Conservation (phyloP, 225 moss, liverwort and hornwort species). For the Anthoceros angustus region DNA sequence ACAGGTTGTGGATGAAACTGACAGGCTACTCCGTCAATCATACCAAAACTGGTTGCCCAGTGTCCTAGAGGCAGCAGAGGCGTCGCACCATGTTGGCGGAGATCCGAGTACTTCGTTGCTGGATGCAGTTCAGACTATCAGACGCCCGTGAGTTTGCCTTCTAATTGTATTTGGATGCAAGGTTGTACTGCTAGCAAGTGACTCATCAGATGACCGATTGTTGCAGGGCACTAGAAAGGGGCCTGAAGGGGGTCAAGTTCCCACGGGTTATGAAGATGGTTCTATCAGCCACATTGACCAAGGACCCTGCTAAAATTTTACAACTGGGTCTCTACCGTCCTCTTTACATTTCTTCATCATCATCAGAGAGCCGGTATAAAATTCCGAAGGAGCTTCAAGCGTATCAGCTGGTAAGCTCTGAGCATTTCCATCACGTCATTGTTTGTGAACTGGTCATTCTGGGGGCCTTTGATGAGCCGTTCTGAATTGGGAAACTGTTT, state of each 20-base stretch:
- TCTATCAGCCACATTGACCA: conserved; percentile 85
- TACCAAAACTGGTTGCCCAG: conserved; percentile 95
- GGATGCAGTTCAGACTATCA: conserved; percentile 39
- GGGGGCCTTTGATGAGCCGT: too few relatives aligned
- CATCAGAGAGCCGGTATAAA: conserved; percentile 67
- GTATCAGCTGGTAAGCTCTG: conserved; percentile 53
- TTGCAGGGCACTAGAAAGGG: conserved; percentile 66
- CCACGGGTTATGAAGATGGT: conserved; percentile 90
- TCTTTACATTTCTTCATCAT: conserved; percentile 63
- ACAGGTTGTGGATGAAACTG: conserved; percentile 97
- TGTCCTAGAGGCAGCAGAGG: conserved; percentile 51
- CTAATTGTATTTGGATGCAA: too few relatives aligned
- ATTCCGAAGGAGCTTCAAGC: conserved; percentile 71
- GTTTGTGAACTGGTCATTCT: neutral
- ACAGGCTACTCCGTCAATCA: conserved; percentile 78
- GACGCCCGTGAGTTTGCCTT: conserved; percentile 38
- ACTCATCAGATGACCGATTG: neutral
- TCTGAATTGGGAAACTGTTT: too few relatives aligned
- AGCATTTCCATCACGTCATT: neutral
- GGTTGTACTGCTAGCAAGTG: neutral
- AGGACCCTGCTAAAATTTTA: conserved; percentile 88
- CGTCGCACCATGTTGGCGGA: conserved; percentile 15
- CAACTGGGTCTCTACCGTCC: conserved; percentile 81
- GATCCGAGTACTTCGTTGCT: conserved; percentile 16
- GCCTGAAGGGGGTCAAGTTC: conserved; percentile 50